Evolutionary conservation across 2,329 filamentous ascomycete genomes (phyloP).

Genomic region (Anisogramma anomala): DNA sequence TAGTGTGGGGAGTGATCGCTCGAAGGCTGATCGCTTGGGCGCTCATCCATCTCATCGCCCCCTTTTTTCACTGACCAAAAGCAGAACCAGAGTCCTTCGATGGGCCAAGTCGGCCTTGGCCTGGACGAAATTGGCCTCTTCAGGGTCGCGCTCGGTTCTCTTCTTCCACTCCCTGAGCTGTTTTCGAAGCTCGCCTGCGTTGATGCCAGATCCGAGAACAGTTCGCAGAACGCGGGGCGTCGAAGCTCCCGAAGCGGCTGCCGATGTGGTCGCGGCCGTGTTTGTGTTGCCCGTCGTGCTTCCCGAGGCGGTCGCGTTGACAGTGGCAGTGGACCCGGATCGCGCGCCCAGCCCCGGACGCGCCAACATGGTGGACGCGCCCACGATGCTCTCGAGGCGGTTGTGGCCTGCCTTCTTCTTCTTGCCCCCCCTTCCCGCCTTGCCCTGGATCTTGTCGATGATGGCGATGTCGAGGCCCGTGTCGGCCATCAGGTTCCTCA

Average conservation of each 20-base stretch:
- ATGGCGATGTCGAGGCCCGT: conserved; percentile 12
- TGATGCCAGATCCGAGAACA: conserved; percentile 9
- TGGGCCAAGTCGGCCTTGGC: conserved; percentile 12
- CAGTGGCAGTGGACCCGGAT: background rate
- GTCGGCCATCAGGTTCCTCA: conserved; percentile 12
- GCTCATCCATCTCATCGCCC: too few species aligned
- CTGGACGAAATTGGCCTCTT: conserved; percentile 10
- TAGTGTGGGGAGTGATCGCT: too few species aligned
- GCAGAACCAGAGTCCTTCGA: conserved; percentile 11
- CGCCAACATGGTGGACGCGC: conserved; percentile 8
- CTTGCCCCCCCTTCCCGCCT: background rate
- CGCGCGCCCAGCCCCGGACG: conserved; percentile 12
- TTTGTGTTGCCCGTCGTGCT: background rate
- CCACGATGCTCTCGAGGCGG: conserved; percentile 6
- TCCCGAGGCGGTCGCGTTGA: background rate
- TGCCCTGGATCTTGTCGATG: conserved; percentile 8
- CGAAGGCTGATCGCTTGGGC: too few species aligned
- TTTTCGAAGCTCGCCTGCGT: conserved; percentile 9
- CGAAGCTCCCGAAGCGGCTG: background rate
- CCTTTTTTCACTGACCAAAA: conserved; percentile 7
- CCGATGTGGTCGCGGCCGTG: background rate
- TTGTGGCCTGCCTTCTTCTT: conserved; percentile 6
- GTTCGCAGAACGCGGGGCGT: conserved; percentile 10
- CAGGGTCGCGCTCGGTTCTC: conserved; percentile 6
- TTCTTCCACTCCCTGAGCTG: conserved; percentile 10